A percentile compares a stretch with the other conserved stretches of the same genome.
Conservation (phyloP, 805 yeast species). For the Candida ortonii region DNA sequence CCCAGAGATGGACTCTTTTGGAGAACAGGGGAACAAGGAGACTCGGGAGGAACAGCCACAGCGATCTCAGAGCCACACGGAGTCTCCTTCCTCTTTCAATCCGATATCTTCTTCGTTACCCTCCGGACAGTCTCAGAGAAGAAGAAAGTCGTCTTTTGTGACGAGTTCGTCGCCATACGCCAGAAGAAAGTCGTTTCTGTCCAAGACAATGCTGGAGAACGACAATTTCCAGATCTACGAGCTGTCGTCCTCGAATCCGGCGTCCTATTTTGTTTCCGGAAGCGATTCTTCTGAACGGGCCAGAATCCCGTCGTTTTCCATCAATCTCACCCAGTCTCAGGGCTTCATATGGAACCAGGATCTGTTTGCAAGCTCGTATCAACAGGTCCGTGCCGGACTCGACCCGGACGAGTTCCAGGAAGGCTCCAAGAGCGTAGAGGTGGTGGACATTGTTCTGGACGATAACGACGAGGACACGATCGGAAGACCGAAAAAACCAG, state of each 20-base stretch:
- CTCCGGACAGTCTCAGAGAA: slow-evolving; percentile 5
- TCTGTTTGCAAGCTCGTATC: slow-evolving; percentile 67
- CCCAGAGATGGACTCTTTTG: not conserved
- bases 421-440: slow-evolving; percentile 22
- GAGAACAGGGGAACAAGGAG: not conserved
- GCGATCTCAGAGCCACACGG: too few relatives aligned
- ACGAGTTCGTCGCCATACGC: slow-evolving; percentile 51
- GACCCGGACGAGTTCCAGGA: slow-evolving; percentile 23
- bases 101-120: slow-evolving; percentile 1
- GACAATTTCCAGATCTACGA: slow-evolving; percentile 58
- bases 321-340: slow-evolving; percentile 59
- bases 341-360: slow-evolving; percentile 80
- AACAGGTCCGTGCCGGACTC: slow-evolving; percentile 47
- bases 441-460: slow-evolving; percentile 26
- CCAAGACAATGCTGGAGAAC: slow-evolving; percentile 53
- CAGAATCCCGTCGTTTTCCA: slow-evolving; percentile 36
- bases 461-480: slow-evolving; percentile 14
- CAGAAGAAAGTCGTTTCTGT: slow-evolving; percentile 54
- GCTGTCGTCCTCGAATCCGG: slow-evolving; percentile 26
- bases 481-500: slow-evolving; percentile 2
- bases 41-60: slow-evolving; percentile 4
- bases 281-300: slow-evolving; percentile 9
- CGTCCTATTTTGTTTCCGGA: slow-evolving; percentile 10
- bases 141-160: slow-evolving; percentile 31
- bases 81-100: slow-evolving; percentile 2